Base-by-base conservation (phyloP, 106 monocot species). In the Acorus gramineus region DNA sequence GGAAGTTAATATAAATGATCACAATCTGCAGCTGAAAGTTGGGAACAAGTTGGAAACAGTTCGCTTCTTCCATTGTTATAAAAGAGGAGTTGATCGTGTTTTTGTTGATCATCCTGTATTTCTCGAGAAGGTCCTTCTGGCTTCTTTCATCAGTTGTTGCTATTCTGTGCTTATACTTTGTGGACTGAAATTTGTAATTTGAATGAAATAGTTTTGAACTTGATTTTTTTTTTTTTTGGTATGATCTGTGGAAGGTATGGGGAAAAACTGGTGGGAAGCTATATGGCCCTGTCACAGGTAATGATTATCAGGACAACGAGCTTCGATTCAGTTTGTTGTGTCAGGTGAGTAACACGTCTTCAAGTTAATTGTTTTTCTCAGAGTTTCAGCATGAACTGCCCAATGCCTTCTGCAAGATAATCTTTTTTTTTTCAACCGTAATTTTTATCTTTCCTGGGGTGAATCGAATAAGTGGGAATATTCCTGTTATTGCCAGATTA, bases 61-160 rank as follows among this genome's bases (percentile, higher is more conserved):
- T 72, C 79, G 90, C 8, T 86, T 82, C 63, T 95, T 84, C 68
- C 95, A 95, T 76, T 90, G 82, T 76, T 70, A 80, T 64, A 90
- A 90, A 71, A 82, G 84, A 69, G 95, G 95, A 42, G 95, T 95
- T 66, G 95, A 95, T 77, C 84, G 95, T 8, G 95, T 95, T 11
- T 95, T 95, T 62, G 69, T 95, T 51, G 95, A 95, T 64, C 95
- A 95, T 13, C 95, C 90, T 52, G 42, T 70, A 45, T 95, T 87
- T 67, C 86, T 95, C 11, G 95, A 80, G 56, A 95, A 82, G 94
- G 94, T 89, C 0, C 3, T 63, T 52, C 12, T 60, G 9, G 64
- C 43, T 61, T 42, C 9, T 7, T 49, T 2, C 13, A 43, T 71
- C 12, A 3, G 5, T 8, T 47, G 53, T 2, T 6, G 50, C 56